Percentiles rank a stretch among this genome's conserved stretches.
phyloP scores from a whole-genome alignment of 371 early-diverging fungal species.

The Fennellomyces sp. region DNA sequence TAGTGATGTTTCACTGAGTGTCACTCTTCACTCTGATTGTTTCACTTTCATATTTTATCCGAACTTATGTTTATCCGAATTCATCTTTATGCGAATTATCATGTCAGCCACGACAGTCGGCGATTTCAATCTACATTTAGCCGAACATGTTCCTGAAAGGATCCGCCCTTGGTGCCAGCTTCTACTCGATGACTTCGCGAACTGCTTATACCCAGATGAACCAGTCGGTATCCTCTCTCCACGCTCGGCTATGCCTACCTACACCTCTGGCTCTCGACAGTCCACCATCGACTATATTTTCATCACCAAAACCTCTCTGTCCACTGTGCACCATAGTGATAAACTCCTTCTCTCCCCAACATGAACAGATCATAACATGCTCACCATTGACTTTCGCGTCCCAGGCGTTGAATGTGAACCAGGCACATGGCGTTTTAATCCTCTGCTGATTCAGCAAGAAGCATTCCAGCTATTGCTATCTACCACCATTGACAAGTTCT shows the following conservation, averaged over 20 bases:
- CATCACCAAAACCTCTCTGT: not conserved
- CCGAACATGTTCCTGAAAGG: not conserved
- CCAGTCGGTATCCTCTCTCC: not conserved
- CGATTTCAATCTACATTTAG: not conserved
- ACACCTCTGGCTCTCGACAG: not conserved
- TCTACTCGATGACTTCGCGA: not conserved
- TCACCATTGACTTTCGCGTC: not conserved
- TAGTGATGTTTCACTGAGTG: too few relatives aligned
- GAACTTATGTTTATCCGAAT: too few relatives aligned
- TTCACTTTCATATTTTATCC: too few relatives aligned
- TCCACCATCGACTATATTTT: not conserved
- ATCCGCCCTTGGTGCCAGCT: not conserved
- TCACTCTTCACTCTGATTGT: too few relatives aligned
- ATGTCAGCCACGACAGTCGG: too few relatives aligned
- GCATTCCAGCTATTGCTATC: not conserved
- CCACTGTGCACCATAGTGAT: not conserved
- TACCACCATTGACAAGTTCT: not conserved
- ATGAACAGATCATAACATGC: conserved; percentile 5
- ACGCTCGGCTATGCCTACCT: not conserved
- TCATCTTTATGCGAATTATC: too few relatives aligned
- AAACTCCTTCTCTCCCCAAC: not conserved
- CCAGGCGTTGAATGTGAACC: not conserved
- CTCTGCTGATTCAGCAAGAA: not conserved
- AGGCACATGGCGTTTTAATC: conserved; percentile 18
- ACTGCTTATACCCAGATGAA: not conserved